Conservation (phyloP, 176 grass and related monocot species). For the Oropetium thomaeum region DNA sequence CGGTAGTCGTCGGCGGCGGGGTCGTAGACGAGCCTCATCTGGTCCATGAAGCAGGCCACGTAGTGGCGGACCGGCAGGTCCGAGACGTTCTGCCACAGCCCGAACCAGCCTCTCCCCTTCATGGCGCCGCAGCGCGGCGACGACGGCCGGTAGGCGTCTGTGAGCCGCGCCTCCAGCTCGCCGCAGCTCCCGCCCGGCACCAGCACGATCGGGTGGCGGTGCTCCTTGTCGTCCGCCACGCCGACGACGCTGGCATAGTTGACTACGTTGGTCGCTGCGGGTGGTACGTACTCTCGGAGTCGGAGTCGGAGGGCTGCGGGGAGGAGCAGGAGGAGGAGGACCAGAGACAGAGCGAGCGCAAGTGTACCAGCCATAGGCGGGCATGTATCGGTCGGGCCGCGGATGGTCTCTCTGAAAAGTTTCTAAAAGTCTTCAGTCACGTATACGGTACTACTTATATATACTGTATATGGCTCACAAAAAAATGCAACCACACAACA, state of each 20-base stretch:
- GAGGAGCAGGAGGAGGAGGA: constrained; percentile 4
- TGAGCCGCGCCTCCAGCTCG: constrained; percentile 20
- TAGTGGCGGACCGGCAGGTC: background rate
- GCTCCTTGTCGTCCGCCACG: background rate
- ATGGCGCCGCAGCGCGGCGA: background rate
- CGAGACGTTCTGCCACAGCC: background rate
- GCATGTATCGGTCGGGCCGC: no score
- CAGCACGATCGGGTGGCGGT: background rate
- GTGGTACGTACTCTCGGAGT: background rate
- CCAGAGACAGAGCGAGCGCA: background rate
- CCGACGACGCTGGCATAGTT: no score
- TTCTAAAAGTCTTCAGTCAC: no score
- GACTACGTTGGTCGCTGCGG: background rate
- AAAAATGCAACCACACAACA: no score
- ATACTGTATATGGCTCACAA: no score
- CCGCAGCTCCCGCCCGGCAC: background rate
- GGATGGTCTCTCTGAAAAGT: no score
- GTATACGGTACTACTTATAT: no score
- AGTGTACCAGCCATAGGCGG: background rate
- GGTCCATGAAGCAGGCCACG: constrained; percentile 5
- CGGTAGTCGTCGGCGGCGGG: background rate
- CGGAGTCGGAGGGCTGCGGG: background rate
- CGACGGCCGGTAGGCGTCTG: background rate
- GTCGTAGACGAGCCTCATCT: constrained; percentile 25
- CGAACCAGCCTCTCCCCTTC: constrained; percentile 18